Evolutionary conservation across 2,329 filamentous ascomycete species (phyloP).

Genomic region (Reticulascus tulasneorum): DNA sequence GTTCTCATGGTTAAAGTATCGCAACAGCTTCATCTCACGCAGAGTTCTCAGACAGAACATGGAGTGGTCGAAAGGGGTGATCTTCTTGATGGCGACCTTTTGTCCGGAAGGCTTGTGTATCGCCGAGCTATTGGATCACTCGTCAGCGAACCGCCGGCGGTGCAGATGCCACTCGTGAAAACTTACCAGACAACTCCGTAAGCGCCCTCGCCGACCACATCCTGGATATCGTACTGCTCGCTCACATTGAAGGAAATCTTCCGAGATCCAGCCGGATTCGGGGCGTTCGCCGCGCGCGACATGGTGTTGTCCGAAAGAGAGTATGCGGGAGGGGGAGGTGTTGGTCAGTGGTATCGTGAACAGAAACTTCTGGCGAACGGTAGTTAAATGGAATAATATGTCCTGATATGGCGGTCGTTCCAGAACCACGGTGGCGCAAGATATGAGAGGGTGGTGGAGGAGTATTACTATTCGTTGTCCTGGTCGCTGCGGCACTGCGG

Average conservation of each 20-base stretch:
- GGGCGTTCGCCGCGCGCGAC: slow-evolving; percentile 55
- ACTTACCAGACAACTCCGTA: slow-evolving; percentile 97
- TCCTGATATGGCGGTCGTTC: slow-evolving; percentile 6
- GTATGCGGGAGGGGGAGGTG: not conserved
- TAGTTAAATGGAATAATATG: slow-evolving; percentile 8
- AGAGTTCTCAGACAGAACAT: slow-evolving; percentile 97
- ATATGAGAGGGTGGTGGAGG: slow-evolving; percentile 4
- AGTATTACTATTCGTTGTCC: slow-evolving; percentile 8
- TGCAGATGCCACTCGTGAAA: not conserved
- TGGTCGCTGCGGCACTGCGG: not conserved
- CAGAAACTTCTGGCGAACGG: slow-evolving; percentile 4
- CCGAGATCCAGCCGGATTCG: slow-evolving; percentile 61
- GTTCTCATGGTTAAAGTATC: slow-evolving; percentile 99
- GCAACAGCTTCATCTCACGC: slow-evolving; percentile 97
- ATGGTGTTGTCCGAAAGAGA: slow-evolving; percentile 28
- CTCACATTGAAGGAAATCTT: slow-evolving; percentile 99
- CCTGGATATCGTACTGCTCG: slow-evolving; percentile 98
- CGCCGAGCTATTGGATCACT: slow-evolving; percentile 63
- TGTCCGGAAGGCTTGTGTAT: slow-evolving; percentile 97
- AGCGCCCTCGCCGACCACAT: slow-evolving; percentile 97
- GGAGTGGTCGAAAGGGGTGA: slow-evolving; percentile 97
- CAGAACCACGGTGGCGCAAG: slow-evolving; percentile 12
- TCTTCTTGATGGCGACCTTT: slow-evolving; percentile 99
- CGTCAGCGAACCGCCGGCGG: slow-evolving; percentile 5
- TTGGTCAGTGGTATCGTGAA: slow-evolving; percentile 10